phyloP scores from a whole-genome alignment of 768 basidiomycete species.

The Rhizopogon sp. region DNA sequence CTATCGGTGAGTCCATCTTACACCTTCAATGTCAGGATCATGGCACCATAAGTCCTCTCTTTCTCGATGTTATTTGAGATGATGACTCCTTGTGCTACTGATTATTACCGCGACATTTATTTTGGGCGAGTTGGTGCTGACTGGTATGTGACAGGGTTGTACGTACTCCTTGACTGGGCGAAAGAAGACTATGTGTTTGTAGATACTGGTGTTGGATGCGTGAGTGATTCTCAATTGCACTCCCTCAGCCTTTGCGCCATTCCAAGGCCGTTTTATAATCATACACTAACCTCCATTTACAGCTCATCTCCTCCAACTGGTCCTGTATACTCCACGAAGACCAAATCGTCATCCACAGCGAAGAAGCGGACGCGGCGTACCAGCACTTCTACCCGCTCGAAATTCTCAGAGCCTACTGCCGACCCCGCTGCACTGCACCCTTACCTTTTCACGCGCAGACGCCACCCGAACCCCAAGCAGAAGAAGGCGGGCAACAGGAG shows the following conservation, averaged over 20 bases:
- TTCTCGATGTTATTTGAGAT: background rate
- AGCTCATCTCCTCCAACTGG: constrained; percentile 72
- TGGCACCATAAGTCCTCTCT: background rate
- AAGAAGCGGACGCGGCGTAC: constrained; percentile 58
- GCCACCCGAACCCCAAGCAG: constrained; percentile 1
- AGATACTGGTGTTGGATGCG: constrained; percentile 70
- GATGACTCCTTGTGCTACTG: background rate
- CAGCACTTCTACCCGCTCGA: constrained; percentile 65
- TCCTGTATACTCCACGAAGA: constrained; percentile 65
- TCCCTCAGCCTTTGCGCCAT: background rate
- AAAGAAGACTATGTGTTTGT: constrained; percentile 64
- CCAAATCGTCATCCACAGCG: constrained; percentile 71
- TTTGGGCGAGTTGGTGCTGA: background rate
- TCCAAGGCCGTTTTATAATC: background rate
- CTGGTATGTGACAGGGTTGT: constrained; percentile 46
- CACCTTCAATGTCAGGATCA: background rate
- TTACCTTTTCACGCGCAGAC: constrained; percentile 2
- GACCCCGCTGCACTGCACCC: constrained; percentile 19
- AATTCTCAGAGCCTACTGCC: constrained; percentile 25
- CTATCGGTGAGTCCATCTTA: constrained; percentile 19
- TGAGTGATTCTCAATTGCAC: constrained; percentile 31
- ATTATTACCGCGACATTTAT: background rate
- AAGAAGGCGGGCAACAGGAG: background rate
- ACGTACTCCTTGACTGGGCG: constrained; percentile 63
- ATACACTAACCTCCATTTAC: constrained; percentile 1